A percentile compares a stretch with the other conserved stretches of the same genome.
These are phyloP conservation scores for Tylopilus sp. DNA, from an alignment of 1,284 basidiomycete species.

Conservation along the genomic window DNA sequence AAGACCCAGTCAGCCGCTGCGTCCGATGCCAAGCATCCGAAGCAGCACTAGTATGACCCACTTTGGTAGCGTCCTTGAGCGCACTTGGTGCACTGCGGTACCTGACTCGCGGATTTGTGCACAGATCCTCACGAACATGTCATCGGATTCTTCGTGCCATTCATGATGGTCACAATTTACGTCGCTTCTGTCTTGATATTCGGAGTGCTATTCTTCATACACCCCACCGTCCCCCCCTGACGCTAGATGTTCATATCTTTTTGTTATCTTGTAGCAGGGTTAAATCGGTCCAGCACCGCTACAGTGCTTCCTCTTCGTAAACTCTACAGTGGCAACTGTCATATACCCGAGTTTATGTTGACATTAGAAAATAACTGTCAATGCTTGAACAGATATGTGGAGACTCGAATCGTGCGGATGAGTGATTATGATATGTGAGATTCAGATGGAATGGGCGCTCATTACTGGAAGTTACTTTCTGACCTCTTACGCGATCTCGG, in stretches of 20 bases:
- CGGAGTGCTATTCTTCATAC: constrained; percentile 21
- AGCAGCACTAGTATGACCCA: constrained; percentile 10
- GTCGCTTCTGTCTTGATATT: constrained; percentile 30
- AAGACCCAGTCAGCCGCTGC: constrained; percentile 5
- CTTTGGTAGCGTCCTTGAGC: constrained; percentile 2
- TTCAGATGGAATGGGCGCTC: too few relatives aligned
- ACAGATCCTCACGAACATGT: constrained; percentile 11
- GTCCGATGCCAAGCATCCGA: constrained; percentile 2
- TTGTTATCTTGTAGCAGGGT: constrained; percentile 10
- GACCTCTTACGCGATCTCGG: background rate
- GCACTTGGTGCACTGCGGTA: background rate
- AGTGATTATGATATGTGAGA: too few relatives aligned
- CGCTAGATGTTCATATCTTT: constrained; percentile 1
- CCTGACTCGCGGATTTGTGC: background rate
- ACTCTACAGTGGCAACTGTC: constrained; percentile 5
- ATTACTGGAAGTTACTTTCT: background rate
- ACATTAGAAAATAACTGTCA: background rate
- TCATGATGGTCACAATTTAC: constrained; percentile 24
- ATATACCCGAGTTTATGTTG: constrained; percentile 20
- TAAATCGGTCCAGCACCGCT: constrained; percentile 7
- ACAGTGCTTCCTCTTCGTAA: constrained; percentile 5
- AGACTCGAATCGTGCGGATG: too few relatives aligned
- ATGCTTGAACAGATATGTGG: constrained; percentile 3
- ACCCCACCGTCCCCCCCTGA: background rate
- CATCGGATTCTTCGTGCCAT: background rate